phyloP scores from a whole-genome alignment of 768 basidiomycete species.

The Rhodocollybia butyracea region DNA sequence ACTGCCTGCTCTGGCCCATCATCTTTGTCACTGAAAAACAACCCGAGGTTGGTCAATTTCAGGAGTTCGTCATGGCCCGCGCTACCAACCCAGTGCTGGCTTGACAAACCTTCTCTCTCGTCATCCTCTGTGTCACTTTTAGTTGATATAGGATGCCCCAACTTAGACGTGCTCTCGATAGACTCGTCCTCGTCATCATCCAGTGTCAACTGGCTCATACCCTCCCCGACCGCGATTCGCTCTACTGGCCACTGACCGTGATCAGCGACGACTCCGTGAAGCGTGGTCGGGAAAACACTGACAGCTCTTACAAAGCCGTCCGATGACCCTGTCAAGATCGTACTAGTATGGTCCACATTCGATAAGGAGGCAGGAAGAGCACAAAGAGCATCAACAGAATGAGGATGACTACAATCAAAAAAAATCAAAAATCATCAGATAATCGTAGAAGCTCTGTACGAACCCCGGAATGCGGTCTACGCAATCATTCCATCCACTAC shows the following conservation, averaged over 20 bases:
- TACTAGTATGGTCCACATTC: conserved; percentile 58
- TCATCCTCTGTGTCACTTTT: conserved; percentile 13
- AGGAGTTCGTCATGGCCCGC: conserved; percentile 87
- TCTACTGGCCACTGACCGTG: conserved; percentile 94
- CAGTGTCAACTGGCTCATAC: conserved; percentile 28
- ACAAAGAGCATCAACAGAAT: conserved; percentile 87
- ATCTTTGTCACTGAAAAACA: conserved; percentile 50
- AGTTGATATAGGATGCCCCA: no score
- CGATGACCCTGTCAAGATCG: conserved; percentile 86
- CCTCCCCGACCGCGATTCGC: conserved; percentile 63
- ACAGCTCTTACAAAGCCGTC: conserved; percentile 89
- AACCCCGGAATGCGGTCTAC: conserved; percentile 89
- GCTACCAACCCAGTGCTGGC: conserved; percentile 85
- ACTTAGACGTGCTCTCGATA: background rate
- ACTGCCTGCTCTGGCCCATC: conserved; percentile 25
- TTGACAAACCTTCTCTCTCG: conserved; percentile 5
- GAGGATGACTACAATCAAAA: conserved; percentile 66
- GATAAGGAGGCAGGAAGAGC: conserved; percentile 61
- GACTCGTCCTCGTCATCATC: conserved; percentile 16
- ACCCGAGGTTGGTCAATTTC: conserved; percentile 80
- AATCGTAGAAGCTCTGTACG: conserved; percentile 17
- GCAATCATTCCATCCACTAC: conserved; percentile 87
- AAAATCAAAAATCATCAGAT: background rate
- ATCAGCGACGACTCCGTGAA: conserved; percentile 86
- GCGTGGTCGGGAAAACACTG: conserved; percentile 82